Percentiles rank a stretch among this genome's conserved stretches.
Conservation (phyloP, 805 yeast species). For the Tetrapisispora pingtungensis region DNA sequence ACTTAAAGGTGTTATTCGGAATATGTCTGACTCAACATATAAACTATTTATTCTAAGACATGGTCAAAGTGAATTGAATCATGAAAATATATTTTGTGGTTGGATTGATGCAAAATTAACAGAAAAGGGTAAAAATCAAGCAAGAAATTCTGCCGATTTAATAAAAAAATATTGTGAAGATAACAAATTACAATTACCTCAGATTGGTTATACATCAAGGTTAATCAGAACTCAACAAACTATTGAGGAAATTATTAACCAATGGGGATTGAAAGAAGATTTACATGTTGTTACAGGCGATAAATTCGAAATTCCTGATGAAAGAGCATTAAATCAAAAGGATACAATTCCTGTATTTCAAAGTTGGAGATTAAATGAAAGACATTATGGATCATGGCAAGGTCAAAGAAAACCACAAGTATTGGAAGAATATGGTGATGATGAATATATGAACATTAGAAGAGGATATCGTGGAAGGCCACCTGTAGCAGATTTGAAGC, state of each 20-base stretch:
- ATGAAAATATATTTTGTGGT: constrained; percentile 69
- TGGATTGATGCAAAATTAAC: constrained; percentile 75
- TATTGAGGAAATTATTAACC: constrained; percentile 52
- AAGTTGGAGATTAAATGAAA: constrained; percentile 73
- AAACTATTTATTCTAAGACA: constrained; percentile 49
- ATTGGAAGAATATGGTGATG: constrained; percentile 55
- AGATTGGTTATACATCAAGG: constrained; percentile 59
- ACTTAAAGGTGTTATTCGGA: too few species aligned
- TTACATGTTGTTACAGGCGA: constrained; percentile 16
- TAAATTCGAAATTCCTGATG: constrained; percentile 1
- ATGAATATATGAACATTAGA: constrained; percentile 68
- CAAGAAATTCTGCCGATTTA: constrained; percentile 51
- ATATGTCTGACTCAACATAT: constrained; percentile 9
- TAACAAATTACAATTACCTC: constrained; percentile 33
- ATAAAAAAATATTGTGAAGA: constrained; percentile 33
- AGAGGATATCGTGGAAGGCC: constrained; percentile 72
- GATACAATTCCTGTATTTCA: constrained; percentile 44
- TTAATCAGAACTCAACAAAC: constrained; percentile 69
- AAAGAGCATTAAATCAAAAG: neutral
- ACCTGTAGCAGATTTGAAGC: constrained; percentile 32
- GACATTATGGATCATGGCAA: constrained; percentile 78
- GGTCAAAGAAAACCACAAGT: constrained; percentile 66
- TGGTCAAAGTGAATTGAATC: constrained; percentile 76
- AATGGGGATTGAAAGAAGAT: constrained; percentile 29
- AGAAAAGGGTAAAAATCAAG: constrained; percentile 58